Evolutionary conservation across 768 basidiomycete species (phyloP), one percentile per base, ranked within the genome.

Genomic region (Pisolithus marmoratus): DNA sequence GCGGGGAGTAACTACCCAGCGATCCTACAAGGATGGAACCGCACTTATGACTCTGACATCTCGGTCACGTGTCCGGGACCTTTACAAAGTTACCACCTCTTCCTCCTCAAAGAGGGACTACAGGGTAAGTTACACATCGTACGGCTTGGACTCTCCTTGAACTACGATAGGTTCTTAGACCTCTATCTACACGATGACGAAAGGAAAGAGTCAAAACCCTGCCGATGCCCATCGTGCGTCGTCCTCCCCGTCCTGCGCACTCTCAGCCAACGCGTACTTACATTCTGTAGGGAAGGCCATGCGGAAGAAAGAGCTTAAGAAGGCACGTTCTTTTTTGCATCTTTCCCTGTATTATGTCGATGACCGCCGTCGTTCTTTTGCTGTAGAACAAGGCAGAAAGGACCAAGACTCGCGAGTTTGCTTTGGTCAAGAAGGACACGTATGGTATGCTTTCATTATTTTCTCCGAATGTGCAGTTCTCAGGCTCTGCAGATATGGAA

Each of bases 371-470:
- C 31, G 15, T 47, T 15, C 49, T 49, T 49, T 48, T 51, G 59
- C 48, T 76, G 70, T 70, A 94, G 92, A 95, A 97, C 77, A 97
- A 96, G 75, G 71, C 85, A 65, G 84, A 80, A 51, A 78, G 94
- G 51, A 70, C 79, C 46, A 93, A 94, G 70, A 71, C 83, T 15
- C 81, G 90, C 58, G 94, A 98, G 64, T 84, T 94, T 65, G 77
- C 89, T n/a, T 76, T 91, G 27, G 87, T 96, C 38, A 98, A 97
- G 77, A 93, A 92, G 70, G 94, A 97, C 62, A 96, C 94, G 3
- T 72, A 77, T 67, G 90, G 94, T 85, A 59, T 46, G 74, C 58
- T 24, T 23, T 49, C 26, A 34, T 47, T 45, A 29, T 19, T 36
- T 37, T 8, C 42, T 8, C 6, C 8, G 11, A 42, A 29, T 47